Percentiles rank a stretch among this genome's conserved stretches.
These are phyloP conservation scores for Clonostachys solani DNA, from an alignment of 2,329 filamentous ascomycete genomes.

Conservation along the genomic window DNA sequence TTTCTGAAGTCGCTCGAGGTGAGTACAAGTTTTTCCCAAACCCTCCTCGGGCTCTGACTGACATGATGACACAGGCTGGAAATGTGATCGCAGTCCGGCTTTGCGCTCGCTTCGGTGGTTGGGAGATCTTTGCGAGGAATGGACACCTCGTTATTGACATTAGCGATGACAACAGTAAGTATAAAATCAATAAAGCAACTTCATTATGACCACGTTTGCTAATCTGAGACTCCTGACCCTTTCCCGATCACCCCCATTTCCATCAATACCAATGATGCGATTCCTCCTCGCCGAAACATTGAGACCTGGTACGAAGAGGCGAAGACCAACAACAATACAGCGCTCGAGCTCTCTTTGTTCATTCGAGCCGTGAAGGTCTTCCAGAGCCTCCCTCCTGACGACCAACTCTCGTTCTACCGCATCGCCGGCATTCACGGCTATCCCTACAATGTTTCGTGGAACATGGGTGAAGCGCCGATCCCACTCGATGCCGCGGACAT, in stretches of 20 bases:
- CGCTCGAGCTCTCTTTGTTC: neutral
- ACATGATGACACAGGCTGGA: neutral
- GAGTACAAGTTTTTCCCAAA: too few species aligned
- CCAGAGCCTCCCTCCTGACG: neutral
- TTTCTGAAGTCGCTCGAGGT: conserved; percentile 4
- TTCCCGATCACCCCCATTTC: neutral
- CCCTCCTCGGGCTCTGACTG: too few species aligned
- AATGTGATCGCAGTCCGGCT: conserved; percentile 6
- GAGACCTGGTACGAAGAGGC: neutral
- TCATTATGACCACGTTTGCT: neutral
- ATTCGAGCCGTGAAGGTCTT: neutral
- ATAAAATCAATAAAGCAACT: too few species aligned
- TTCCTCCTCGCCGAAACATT: neutral
- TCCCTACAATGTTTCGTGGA: neutral
- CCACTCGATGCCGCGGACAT: neutral
- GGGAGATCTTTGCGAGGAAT: conserved; percentile 2
- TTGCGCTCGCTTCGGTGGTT: conserved; percentile 3
- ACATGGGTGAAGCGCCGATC: neutral
- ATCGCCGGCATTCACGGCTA: neutral
- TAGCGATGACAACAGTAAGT: neutral
- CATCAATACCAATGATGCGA: neutral
- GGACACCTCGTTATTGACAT: conserved; percentile 5
- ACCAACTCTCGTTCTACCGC: neutral
- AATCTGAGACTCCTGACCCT: neutral
- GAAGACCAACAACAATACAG: neutral